These are phyloP conservation scores for Petrea volubilis DNA, from an alignment of 257 asterid species.

Conservation along the genomic window DNA sequence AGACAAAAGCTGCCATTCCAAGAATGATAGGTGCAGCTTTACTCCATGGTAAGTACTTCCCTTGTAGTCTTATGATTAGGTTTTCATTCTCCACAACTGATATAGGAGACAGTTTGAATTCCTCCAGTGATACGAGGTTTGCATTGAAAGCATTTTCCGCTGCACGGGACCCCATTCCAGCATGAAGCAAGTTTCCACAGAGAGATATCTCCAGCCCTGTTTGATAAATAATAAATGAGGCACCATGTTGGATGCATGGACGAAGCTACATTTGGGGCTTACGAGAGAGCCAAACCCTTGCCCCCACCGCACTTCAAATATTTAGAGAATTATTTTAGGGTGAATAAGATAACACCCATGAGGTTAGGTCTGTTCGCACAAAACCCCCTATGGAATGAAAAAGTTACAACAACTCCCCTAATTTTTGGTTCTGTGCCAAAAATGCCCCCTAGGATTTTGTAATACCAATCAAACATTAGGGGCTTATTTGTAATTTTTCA, in stretches of 20 bases:
- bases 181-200: slow-evolving; percentile 54
- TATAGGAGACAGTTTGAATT: slow-evolving; percentile 47
- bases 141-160: slow-evolving; percentile 58
- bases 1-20: slow-evolving; percentile 60
- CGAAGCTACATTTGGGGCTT: too few relatives aligned
- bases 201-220: slow-evolving; percentile 68
- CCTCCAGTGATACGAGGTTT: slow-evolving; percentile 51
- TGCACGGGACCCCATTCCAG: slow-evolving; percentile 61
- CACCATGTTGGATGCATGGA: not conserved
- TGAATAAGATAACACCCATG: too few relatives aligned
- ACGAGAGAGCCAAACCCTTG: too few relatives aligned
- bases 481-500: too few relatives aligned
- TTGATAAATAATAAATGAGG: slow-evolving; percentile 6
- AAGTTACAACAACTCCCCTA: too few relatives aligned
- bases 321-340: too few relatives aligned
- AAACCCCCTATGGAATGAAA: too few relatives aligned
- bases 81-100: slow-evolving; percentile 54
- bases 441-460: too few relatives aligned
- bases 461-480: too few relatives aligned
- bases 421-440: too few relatives aligned
- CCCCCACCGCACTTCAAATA: too few relatives aligned
- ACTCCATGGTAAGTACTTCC: slow-evolving; percentile 68
- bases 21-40: slow-evolving; percentile 64
- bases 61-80: slow-evolving; percentile 54
- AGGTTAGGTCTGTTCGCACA: too few relatives aligned